A percentile compares a stretch with the other conserved stretches of the same genome.
Conservation (phyloP, 2,329 filamentous ascomycete genomes). For the Dothistroma septosporum region DNA sequence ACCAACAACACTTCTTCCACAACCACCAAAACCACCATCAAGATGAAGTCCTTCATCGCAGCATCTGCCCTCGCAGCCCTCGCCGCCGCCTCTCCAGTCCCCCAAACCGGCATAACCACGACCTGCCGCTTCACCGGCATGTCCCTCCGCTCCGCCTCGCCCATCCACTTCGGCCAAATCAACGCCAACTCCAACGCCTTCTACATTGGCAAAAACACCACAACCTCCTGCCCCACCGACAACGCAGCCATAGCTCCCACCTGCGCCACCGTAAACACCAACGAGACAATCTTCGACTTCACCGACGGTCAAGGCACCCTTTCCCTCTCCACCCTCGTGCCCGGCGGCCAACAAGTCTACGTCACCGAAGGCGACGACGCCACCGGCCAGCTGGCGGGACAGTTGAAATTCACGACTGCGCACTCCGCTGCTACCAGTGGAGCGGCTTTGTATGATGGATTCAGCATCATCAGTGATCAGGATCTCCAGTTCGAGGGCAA, state of each 20-base stretch:
- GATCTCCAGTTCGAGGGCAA: conserved; percentile 16
- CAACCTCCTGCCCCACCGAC: conserved; percentile 30
- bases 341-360: conserved; percentile 32
- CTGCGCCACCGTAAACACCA: conserved; percentile 14
- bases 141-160: conserved; percentile 22
- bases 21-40: neutral
- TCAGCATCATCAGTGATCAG: conserved; percentile 10
- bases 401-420: conserved; percentile 29
- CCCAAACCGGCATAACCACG: conserved; percentile 2
- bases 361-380: conserved; percentile 22
- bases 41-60: conserved; percentile 27
- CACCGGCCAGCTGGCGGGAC: conserved; percentile 17
- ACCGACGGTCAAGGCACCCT: conserved; percentile 19
- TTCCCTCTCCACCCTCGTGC: conserved; percentile 25
- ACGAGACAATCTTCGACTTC: conserved; percentile 26
- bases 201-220: conserved; percentile 30
- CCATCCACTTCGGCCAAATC: conserved; percentile 26
- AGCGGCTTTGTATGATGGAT: conserved; percentile 25
- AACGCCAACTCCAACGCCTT: conserved; percentile 25
- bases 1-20: neutral
- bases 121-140: conserved; percentile 21
- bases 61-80: conserved; percentile 20
- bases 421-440: conserved; percentile 27
- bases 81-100: conserved; percentile 18
- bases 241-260: neutral